Conservation (phyloP, 2,329 filamentous ascomycete species). For the Cladosporium sp. region DNA sequence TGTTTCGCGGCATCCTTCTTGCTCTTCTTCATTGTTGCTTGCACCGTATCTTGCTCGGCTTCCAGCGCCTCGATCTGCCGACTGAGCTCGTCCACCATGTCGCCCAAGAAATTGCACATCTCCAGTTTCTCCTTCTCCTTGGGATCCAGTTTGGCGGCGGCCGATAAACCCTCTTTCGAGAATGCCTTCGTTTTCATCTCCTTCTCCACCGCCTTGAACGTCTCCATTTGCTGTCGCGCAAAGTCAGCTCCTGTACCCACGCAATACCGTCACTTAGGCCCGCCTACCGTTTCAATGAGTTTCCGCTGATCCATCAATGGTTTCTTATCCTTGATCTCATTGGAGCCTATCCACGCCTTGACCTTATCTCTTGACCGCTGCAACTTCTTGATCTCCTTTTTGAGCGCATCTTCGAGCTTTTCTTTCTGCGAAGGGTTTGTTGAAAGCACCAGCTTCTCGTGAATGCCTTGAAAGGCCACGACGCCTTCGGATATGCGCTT, state of each 20-base stretch:
- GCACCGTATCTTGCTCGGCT: constrained; percentile 80
- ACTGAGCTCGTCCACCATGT: constrained; percentile 87
- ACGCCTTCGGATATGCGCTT: constrained; percentile 97
- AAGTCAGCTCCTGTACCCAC: constrained; percentile 24
- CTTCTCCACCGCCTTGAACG: constrained; percentile 99
- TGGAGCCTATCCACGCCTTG: constrained; percentile 97
- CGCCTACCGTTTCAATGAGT: constrained; percentile 88
- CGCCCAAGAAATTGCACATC: constrained; percentile 76
- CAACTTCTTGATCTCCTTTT: constrained; percentile 99
- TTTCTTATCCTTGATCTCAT: constrained; percentile 99
- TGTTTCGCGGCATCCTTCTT: constrained; percentile 81
- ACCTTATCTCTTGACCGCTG: constrained; percentile 97
- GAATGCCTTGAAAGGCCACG: constrained; percentile 84
- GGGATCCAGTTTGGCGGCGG: constrained; percentile 90
- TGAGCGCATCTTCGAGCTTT: constrained; percentile 95
- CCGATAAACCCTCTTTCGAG: constrained; percentile 93
- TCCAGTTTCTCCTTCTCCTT: constrained; percentile 94
- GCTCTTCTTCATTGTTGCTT: constrained; percentile 88
- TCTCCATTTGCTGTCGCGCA: constrained; percentile 80
- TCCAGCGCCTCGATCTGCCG: constrained; percentile 90
- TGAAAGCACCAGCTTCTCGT: constrained; percentile 94
- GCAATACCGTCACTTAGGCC: constrained; percentile 3
- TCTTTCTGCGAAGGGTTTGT: constrained; percentile 94
- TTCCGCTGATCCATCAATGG: constrained; percentile 89
- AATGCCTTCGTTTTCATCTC: constrained; percentile 99